phyloP scores from a whole-genome alignment of 1,284 basidiomycete species.

The Hemileia vastatrix region DNA sequence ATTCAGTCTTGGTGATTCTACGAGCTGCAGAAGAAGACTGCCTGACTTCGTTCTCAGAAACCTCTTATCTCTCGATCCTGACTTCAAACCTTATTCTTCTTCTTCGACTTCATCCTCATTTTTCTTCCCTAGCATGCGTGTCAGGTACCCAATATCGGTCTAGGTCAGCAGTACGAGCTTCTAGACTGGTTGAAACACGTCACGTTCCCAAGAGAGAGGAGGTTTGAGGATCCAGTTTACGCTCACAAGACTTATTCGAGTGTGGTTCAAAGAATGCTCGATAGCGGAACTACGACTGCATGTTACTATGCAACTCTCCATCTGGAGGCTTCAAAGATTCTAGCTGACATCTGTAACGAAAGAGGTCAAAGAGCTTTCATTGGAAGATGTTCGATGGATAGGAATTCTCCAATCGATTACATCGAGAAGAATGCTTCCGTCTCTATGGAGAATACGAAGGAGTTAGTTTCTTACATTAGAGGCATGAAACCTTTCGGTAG shows the following conservation, averaged over 20 bases:
- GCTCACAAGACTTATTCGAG: conserved; percentile 61
- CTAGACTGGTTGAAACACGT: conserved; percentile 43
- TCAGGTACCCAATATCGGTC: conserved; percentile 35
- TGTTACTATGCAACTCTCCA: conserved; percentile 86
- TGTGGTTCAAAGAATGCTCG: conserved; percentile 65
- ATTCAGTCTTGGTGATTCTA: no score
- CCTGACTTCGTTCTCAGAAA: no score
- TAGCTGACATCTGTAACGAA: conserved; percentile 64
- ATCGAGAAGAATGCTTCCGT: conserved; percentile 48
- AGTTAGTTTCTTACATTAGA: conserved; percentile 32
- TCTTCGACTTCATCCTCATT: neutral
- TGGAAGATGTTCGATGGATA: conserved; percentile 90
- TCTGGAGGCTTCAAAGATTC: conserved; percentile 64
- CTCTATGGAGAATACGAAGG: conserved; percentile 25
- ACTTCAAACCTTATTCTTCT: neutral
- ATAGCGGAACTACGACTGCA: conserved; percentile 77
- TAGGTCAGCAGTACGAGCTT: conserved; percentile 41
- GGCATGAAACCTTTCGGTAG: neutral
- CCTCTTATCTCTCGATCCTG: no score
- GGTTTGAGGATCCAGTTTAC: conserved; percentile 33
- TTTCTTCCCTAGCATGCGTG: conserved; percentile 9
- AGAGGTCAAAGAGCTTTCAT: conserved; percentile 77
- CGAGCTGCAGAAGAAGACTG: no score
- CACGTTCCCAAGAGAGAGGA: conserved; percentile 40
- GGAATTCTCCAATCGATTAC: conserved; percentile 61